Evolutionary conservation across 2,329 filamentous ascomycete species (phyloP).

Genomic region (Ceratocystis lukuohia): DNA sequence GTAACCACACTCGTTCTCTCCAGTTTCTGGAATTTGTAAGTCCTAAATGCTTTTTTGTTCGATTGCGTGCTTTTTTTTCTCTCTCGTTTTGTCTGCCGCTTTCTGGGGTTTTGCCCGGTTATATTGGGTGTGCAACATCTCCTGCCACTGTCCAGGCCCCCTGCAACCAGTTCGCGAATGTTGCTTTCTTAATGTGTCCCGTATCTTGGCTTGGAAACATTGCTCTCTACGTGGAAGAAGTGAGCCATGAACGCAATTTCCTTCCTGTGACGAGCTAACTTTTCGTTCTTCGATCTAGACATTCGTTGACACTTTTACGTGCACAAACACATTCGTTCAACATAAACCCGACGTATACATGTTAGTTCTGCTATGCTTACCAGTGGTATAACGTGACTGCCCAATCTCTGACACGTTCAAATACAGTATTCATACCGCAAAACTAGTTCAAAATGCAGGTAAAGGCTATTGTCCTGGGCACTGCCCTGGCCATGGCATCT

Average conservation of each 20-base stretch:
- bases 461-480: slow-evolving; percentile 32
- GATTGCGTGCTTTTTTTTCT: background rate
- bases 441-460: slow-evolving; percentile 34
- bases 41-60: background rate
- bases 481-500: slow-evolving; percentile 36
- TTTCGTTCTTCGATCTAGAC: slow-evolving; percentile 23
- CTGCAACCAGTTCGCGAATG: no score
- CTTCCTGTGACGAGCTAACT: background rate
- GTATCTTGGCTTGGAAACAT: no score
- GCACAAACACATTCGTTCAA: slow-evolving; percentile 44
- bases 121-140: no score
- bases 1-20: background rate
- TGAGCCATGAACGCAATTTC: no score
- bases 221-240: no score
- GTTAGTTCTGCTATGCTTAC: background rate
- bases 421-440: background rate
- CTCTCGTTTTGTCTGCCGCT: background rate
- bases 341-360: slow-evolving; percentile 33
- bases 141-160: no score
- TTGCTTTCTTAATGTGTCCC: no score
- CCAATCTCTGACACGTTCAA: background rate
- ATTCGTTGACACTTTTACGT: slow-evolving; percentile 42
- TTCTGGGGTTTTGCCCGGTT: no score
- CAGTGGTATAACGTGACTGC: background rate
- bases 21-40: slow-evolving; percentile 14